These are phyloP conservation scores for Vachellia collinsii DNA, from an alignment of 306 rosid genomes.

Conservation along the genomic window DNA sequence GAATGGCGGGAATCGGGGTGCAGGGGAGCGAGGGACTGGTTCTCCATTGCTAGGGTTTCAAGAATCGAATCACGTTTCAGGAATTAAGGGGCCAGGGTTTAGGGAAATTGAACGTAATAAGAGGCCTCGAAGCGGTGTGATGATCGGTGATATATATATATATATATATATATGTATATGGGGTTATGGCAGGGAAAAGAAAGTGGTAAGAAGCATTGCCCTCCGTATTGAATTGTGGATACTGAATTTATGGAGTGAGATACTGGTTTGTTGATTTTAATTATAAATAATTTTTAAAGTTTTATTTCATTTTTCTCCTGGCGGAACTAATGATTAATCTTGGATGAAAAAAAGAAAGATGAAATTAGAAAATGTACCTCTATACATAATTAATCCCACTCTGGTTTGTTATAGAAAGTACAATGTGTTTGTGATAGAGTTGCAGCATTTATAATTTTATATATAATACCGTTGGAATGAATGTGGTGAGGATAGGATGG, in stretches of 20 bases:
- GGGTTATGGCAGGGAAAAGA: background rate
- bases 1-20: conserved; percentile 59
- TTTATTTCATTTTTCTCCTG: too few relatives aligned
- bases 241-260: background rate
- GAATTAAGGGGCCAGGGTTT: conserved; percentile 4
- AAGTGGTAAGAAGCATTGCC: background rate
- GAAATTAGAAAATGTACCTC: background rate
- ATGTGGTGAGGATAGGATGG: background rate
- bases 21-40: conserved; percentile 49
- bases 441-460: too few relatives aligned
- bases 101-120: background rate
- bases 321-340: too few relatives aligned
- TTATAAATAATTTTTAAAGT: too few relatives aligned
- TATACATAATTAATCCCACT: background rate
- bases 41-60: conserved; percentile 46
- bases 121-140: background rate
- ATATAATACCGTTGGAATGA: background rate
- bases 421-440: background rate
- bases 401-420: background rate
- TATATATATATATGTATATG: too few relatives aligned
- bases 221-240: background rate
- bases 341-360: too few relatives aligned
- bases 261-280: background rate
- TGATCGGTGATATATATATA: background rate
- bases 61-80: background rate